Evolutionary conservation across 371 early-diverging fungal genomes (phyloP), one percentile per base, ranked within the genome.

Genomic region (Mucor ambiguus): DNA sequence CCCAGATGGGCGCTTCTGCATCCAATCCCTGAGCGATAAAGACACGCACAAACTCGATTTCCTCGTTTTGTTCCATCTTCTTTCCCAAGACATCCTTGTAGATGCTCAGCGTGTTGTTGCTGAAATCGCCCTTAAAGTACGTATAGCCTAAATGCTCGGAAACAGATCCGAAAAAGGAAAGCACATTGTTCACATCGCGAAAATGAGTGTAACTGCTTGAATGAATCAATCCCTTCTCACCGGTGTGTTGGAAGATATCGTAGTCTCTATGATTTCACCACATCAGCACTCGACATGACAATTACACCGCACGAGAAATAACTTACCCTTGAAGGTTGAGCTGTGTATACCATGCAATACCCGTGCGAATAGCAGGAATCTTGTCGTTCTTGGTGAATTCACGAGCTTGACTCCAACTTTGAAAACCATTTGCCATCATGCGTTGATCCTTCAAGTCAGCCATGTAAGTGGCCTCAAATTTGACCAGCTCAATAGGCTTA

Each of bases 351-450:
- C 71, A 75, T 33, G 80, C 75, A 26, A 83, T 68, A 4, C 72
- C 60, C 0, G 74, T 70, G 9, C 71, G 80, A 56, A 83, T 83
- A 10, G 73, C 67, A 8, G 67, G 70, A 41, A 83, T 78, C 44
- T 71, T 67, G 44, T 76, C 71, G 3, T 70, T 61, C 5, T 63
- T 58, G 24, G 64, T 68, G 32, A 80, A 49, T 60, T 83, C 83
- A 35, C 74, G 60, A 5, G 83, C 70, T 57, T 83, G 83, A 63
- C 83, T 83, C 87, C 87, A 87, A 41, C 82, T 83, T 61, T 87
- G 85, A 60, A 84, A 87, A 0, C 87, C 87, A 60, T 87, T 87
- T 9, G 87, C 83, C 52, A 84, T 69, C 76, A 84, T 73, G 18
- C 73, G 49, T 60, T 81, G 77, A 22, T 73, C 78, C 9, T 63